phyloP scores from a whole-genome alignment of 768 basidiomycete genomes.

The Symmetrospora coprosmae region DNA sequence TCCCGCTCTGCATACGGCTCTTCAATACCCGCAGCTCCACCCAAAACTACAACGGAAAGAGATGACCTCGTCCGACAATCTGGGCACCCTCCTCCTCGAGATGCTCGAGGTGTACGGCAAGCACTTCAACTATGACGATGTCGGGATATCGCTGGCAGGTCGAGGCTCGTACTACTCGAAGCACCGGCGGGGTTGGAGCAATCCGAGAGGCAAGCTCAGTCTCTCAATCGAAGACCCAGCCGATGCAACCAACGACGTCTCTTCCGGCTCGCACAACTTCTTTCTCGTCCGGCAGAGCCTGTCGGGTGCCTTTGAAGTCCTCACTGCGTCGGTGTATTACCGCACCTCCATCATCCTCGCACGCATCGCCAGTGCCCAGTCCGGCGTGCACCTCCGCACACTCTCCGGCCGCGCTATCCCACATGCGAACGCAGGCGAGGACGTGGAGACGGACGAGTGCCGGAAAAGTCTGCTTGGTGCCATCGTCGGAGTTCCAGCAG shows the following conservation, averaged over 20 bases:
- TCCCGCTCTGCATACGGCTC: not conserved
- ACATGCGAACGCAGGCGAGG: not conserved
- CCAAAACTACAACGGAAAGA: slow-evolving; percentile 80
- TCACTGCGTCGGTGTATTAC: slow-evolving; percentile 55
- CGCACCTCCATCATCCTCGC: slow-evolving; percentile 24
- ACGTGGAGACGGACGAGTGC: slow-evolving; percentile 1
- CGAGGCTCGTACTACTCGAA: slow-evolving; percentile 86
- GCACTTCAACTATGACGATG: slow-evolving; percentile 49
- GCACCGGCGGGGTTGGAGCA: slow-evolving; percentile 60
- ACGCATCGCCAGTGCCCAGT: slow-evolving; percentile 13
- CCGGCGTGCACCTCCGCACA: not conserved
- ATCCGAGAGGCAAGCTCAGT: slow-evolving; percentile 42
- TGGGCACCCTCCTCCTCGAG: slow-evolving; percentile 89
- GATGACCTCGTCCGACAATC: slow-evolving; percentile 70
- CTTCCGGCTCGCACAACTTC: slow-evolving; percentile 71
- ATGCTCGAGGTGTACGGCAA: slow-evolving; percentile 92
- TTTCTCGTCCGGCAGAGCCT: slow-evolving; percentile 65
- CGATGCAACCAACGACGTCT: slow-evolving; percentile 79
- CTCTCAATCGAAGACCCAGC: slow-evolving; percentile 88
- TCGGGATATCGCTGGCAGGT: slow-evolving; percentile 68
- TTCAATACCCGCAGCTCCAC: too few species aligned
- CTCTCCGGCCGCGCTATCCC: slow-evolving; percentile 14
- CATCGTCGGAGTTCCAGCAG: slow-evolving; percentile 5
- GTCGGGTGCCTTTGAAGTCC: slow-evolving; percentile 53
- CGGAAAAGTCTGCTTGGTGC: slow-evolving; percentile 15